Evolutionary conservation across 805 yeast species (phyloP).

Genomic region (Candida bentonensis): DNA sequence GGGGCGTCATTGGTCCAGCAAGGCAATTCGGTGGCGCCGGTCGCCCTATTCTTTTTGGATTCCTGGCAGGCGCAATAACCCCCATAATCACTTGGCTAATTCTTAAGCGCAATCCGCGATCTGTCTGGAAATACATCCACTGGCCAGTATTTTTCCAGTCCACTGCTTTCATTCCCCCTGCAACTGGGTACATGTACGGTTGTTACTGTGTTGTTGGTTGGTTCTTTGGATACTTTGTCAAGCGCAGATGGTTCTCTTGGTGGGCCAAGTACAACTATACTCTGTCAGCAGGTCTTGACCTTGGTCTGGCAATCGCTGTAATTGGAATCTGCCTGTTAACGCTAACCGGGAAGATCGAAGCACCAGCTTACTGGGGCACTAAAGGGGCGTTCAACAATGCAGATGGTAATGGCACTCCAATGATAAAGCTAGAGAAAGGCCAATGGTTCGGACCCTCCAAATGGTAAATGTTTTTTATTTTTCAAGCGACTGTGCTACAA

Average conservation of each 20-base stretch:
- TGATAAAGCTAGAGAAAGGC: constrained; percentile 24
- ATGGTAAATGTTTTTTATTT: constrained; percentile 23
- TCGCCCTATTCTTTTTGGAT: constrained; percentile 42
- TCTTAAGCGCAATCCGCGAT: constrained; percentile 26
- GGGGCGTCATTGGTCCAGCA: constrained; percentile 57
- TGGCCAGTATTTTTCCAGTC: constrained; percentile 56
- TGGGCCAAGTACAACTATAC: constrained; percentile 68
- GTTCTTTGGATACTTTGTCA: constrained; percentile 42
- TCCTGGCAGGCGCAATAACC: constrained; percentile 39
- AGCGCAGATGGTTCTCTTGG: constrained; percentile 46
- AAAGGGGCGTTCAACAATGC: constrained; percentile 28
- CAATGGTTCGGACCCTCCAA: constrained; percentile 33
- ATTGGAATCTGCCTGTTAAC: constrained; percentile 41
- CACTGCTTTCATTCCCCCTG: constrained; percentile 57
- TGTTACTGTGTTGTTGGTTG: constrained; percentile 42
- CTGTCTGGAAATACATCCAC: constrained; percentile 34
- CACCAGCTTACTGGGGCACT: constrained; percentile 59
- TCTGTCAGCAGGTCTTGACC: constrained; percentile 49
- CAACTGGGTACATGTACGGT: constrained; percentile 54
- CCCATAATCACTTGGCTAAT: constrained; percentile 29
- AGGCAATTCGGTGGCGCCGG: constrained; percentile 44
- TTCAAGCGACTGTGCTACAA: background rate
- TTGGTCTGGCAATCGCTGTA: constrained; percentile 53
- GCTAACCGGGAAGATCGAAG: constrained; percentile 26
- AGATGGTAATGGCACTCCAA: constrained; percentile 20